These are phyloP conservation scores for Epichloe aotearoae DNA, from an alignment of 2,329 filamentous ascomycete species.

Conservation along the genomic window DNA sequence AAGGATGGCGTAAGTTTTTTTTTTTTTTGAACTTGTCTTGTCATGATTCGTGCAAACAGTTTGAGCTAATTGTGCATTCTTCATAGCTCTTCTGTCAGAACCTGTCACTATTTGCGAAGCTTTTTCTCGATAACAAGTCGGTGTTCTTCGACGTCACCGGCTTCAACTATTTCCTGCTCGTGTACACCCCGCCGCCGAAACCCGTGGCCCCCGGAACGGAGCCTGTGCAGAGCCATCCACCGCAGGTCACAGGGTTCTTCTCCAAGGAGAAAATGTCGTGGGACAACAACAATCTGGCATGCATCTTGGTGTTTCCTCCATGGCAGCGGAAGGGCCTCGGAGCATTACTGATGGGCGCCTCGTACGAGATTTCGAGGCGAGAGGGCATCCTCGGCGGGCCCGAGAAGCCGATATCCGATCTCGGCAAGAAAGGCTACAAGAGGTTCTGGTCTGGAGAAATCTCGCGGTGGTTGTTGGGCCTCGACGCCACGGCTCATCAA, in stretches of 20 bases:
- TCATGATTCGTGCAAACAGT: not conserved
- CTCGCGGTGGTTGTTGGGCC: constrained; percentile 48
- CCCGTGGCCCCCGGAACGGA: constrained; percentile 6
- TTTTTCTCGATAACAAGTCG: constrained; percentile 96
- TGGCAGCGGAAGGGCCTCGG: constrained; percentile 89
- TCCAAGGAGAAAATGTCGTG: constrained; percentile 98
- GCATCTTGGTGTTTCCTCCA: constrained; percentile 89
- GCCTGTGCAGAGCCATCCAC: constrained; percentile 7
- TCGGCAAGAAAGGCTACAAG: constrained; percentile 70
- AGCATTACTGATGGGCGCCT: constrained; percentile 78
- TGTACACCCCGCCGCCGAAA: constrained; percentile 44
- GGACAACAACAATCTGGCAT: constrained; percentile 96
- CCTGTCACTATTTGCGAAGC: constrained; percentile 86
- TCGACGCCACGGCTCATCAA: constrained; percentile 22
- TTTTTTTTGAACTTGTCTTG: constrained; percentile 5
- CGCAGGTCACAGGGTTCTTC: constrained; percentile 79
- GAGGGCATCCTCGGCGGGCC: constrained; percentile 81
- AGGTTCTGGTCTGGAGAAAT: constrained; percentile 81
- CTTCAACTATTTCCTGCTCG: constrained; percentile 89
- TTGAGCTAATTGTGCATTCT: not conserved
- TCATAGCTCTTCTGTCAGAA: constrained; percentile 77
- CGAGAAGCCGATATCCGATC: constrained; percentile 81
- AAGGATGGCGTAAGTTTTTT: constrained; percentile 49
- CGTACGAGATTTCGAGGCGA: constrained; percentile 77
- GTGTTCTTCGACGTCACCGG: constrained; percentile 94